phyloP scores from a whole-genome alignment of 2,329 filamentous ascomycete genomes.

The Apiospora rasikravindrae region DNA sequence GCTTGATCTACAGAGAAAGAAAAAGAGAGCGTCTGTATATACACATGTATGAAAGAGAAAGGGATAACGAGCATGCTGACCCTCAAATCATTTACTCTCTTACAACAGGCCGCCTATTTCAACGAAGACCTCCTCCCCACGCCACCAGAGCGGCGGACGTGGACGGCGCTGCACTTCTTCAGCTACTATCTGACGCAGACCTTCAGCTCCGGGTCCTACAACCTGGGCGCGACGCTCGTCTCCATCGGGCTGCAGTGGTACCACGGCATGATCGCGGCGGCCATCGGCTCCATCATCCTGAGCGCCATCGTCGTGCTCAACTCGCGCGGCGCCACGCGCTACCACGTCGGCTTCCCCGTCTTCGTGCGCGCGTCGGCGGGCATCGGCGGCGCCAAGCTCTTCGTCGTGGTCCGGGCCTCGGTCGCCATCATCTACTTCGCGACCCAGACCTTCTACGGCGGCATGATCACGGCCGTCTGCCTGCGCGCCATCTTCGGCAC shows the following conservation, averaged over 20 bases:
- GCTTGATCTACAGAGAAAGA: too few species aligned
- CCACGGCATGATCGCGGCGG: constrained; percentile 39
- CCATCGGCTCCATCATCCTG: constrained; percentile 38
- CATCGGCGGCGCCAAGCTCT: constrained; percentile 45
- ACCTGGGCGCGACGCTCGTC: constrained; percentile 37
- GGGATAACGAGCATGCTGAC: background rate
- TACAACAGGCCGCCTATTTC: constrained; percentile 27
- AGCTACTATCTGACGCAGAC: constrained; percentile 40
- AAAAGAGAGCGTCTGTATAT: background rate
- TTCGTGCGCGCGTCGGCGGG: constrained; percentile 40
- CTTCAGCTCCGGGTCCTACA: constrained; percentile 41
- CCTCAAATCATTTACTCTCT: too few species aligned
- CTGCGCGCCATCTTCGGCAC: constrained; percentile 45
- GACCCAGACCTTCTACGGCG: constrained; percentile 42
- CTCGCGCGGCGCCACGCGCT: constrained; percentile 39
- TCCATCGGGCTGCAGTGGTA: constrained; percentile 39
- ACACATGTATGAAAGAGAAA: background rate
- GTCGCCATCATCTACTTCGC: constrained; percentile 47
- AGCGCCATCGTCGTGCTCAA: constrained; percentile 41
- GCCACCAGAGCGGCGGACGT: constrained; percentile 29
- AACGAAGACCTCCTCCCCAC: constrained; percentile 35
- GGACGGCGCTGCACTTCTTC: constrained; percentile 37
- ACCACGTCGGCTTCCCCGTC: constrained; percentile 44
- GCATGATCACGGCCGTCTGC: constrained; percentile 39
- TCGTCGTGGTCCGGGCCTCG: constrained; percentile 41